Base-by-base conservation (phyloP, 2,329 filamentous ascomycete species). In the Teratosphaeria nubilosa region DNA sequence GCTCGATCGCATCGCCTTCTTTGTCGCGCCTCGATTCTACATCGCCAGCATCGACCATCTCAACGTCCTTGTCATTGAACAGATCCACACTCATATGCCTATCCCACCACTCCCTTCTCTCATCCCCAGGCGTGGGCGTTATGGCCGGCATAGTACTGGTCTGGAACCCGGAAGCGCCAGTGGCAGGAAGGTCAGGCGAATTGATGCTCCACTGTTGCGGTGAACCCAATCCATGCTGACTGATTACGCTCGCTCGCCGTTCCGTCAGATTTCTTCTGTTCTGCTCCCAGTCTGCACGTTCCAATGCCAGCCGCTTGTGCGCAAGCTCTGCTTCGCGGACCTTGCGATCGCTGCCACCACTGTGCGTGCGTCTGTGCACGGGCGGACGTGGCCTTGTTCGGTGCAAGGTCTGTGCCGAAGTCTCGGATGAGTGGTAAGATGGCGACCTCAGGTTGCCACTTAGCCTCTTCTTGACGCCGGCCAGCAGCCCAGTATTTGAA, bases 251-350 rank as follows among this genome's bases (percentile, higher is more conserved):
- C 41, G 41, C 57, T 24, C 63, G 57, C 51, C 65, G 59, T 54
- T 64, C 62, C 14, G 64, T 58, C 34, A 67, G 55, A 60, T 60
- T 64, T 30, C 32, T 53, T 5, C 61, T 59, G 55, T 68, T 55
- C 45, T 59, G 55, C 45, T 65, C 55, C 41, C 60, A 64, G 25
- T 70, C 64, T 51, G 62, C 65, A 68, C 68, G 68, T 67, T 78
- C 75, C 41, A 72, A 51, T 55, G 71, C 71, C 56, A 77, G 59
- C 56, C 76, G 64, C 57, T 69, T 64, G 30, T 72, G 67, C 22
- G 75, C 75, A 59, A 67, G 66, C 54, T 73, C 70, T 5, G 67
- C 68, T 30, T 72, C 72, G 20, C 66, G 37, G 11, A 68, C 66
- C 32, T 70, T 60, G 11, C 66, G 61, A 58, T 72, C 70, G 25